Conservation (phyloP, 805 yeast species). For the Wickerhamiella nectarea region DNA sequence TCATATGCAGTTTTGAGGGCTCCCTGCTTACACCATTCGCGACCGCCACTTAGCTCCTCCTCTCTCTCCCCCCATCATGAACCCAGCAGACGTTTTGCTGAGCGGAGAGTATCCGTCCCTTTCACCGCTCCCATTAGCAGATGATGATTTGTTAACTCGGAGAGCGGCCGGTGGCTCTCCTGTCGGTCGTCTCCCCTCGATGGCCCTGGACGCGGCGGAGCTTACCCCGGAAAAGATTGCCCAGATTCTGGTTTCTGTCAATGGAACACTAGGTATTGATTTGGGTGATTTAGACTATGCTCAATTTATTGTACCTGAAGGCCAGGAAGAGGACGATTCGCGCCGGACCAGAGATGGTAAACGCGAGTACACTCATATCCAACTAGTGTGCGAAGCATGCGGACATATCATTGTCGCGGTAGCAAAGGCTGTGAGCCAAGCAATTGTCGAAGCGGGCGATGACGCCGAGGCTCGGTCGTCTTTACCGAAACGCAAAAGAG, state of each 20-base stretch:
- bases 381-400: conserved; percentile 64
- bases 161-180: not conserved
- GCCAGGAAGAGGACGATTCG: conserved; percentile 7
- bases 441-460: conserved; percentile 20
- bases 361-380: conserved; percentile 33
- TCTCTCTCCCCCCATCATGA: not conserved
- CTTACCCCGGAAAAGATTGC: conserved; percentile 2
- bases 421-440: conserved; percentile 31
- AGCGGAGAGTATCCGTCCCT: conserved; percentile 7
- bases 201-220: not conserved
- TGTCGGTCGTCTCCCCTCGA: not conserved
- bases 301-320: conserved; percentile 14
- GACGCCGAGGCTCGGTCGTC: conserved; percentile 17
- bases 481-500: conserved; percentile 26
- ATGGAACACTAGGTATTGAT: conserved; percentile 16
- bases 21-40: not conserved
- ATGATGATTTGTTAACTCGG: not conserved
- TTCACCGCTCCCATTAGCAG: conserved; percentile 1
- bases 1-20: no score
- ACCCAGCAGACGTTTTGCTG: conserved; percentile 7
- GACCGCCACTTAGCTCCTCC: not conserved
- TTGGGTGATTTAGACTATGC: conserved; percentile 18
- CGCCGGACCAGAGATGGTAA: conserved; percentile 11
- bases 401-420: conserved; percentile 76
- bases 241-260: conserved; percentile 11